Conservation (phyloP, 1,284 basidiomycete species). For the Gymnopus androsaceus region DNA sequence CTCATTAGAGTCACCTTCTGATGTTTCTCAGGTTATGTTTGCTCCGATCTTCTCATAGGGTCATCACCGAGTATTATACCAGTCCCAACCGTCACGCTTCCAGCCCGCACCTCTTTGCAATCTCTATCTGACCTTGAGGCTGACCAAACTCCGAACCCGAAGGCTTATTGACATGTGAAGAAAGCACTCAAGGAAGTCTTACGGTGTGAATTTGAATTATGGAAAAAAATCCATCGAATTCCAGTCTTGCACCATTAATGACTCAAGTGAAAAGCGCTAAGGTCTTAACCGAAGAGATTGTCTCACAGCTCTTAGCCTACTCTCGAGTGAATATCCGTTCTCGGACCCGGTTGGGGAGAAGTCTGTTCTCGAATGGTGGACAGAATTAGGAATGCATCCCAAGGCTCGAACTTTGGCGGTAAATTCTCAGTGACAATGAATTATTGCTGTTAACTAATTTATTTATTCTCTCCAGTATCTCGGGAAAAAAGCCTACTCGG, state of each 20-base stretch:
- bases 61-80: not conserved
- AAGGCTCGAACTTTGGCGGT: not conserved
- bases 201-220: not conserved
- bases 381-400: not conserved
- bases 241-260: not conserved
- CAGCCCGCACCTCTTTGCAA: not conserved
- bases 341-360: not conserved
- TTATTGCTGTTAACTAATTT: too few species aligned
- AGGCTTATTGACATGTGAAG: not conserved
- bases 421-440: too few species aligned
- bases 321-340: not conserved
- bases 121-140: not conserved
- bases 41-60: not conserved
- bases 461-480: too few species aligned
- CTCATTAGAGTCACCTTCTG: not conserved
- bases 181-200: not conserved
- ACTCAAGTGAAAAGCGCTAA: not conserved
- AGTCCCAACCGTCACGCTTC: not conserved
- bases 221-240: not conserved
- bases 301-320: not conserved
- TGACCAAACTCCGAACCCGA: not conserved
- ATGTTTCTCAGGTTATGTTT: not conserved
- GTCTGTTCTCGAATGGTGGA: not conserved
- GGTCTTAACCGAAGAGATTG: not conserved
- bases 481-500: slow-evolving; percentile 31